Evolutionary conservation across 345 rosid species (phyloP), one percentile per base, ranked within the genome.

Genomic region (Pistacia vera): DNA sequence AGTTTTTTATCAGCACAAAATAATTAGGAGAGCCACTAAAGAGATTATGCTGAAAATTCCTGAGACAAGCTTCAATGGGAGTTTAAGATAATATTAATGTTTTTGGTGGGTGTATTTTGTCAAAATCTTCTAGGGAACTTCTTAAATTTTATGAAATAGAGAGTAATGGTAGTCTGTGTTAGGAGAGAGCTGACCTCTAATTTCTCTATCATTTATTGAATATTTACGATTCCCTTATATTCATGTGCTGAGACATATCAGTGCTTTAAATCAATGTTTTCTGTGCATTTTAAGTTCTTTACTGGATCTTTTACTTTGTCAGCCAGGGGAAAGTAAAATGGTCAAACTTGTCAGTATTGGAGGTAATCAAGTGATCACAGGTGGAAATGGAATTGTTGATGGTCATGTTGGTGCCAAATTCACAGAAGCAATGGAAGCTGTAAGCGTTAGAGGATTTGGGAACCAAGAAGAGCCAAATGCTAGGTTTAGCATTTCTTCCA

Each of bases 251-350:
- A 58, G 17, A 68, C 75, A 70, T 51, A 54, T 14, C 62, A 74
- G 14, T 63, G 73, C 71, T 75, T 74, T 41, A 56, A 2, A 62
- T 16, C 18, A 49, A 66, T 63, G 13, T 16, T 16, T 33, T 14
- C 17, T 20, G 7, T 41, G 33, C 64, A 54, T 76, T 63, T 48
- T 59, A 54, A 54, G 52, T 52, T 9, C 35, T 66, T 59, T 70
- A 59, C 71, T 70, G 79, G 68, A 54, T 48, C 2, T 54, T 77
- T 54, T 82, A 66, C 78, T 83, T 87, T 86, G 67, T 30, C 87
- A 96, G 99, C 99, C 99, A 28, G 99, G 99, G 81, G 99, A 93
- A 78, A 56, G 82, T 52, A 96, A 91, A 87, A 89, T 86, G 33
- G 90, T 92, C 61, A 49, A 84, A 70, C 99, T 96, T 74, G 93